Evolutionary conservation across 2,329 filamentous ascomycete species (phyloP).

Genomic region (Aspergillus piperis): DNA sequence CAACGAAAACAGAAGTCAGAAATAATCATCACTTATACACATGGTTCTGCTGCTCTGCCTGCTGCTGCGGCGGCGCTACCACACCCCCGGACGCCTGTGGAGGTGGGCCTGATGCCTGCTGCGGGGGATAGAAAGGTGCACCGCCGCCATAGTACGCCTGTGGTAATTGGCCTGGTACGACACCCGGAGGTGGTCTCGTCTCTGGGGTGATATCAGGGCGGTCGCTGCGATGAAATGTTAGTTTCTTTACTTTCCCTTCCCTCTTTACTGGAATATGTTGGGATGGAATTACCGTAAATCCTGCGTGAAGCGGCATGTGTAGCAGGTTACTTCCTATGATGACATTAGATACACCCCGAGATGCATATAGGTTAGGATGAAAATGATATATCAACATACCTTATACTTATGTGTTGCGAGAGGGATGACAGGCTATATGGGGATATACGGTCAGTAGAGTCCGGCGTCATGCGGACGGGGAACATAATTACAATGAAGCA

Average conservation of each 20-base stretch:
- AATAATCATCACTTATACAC: conserved; percentile 25
- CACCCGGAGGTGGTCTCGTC: conserved; percentile 34
- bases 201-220: conserved; percentile 42
- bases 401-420: conserved; percentile 43
- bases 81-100: conserved; percentile 20
- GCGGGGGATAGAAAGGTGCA: conserved; percentile 6
- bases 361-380: background rate
- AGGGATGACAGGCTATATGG: conserved; percentile 40
- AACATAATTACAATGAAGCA: conserved; percentile 43
- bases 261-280: too few species aligned
- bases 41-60: conserved; percentile 18
- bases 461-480: background rate
- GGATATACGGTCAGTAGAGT: conserved; percentile 11
- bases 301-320: conserved; percentile 41
- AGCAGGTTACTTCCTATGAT: conserved; percentile 40
- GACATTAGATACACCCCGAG: conserved; percentile 16
- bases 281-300: conserved; percentile 35
- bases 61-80: conserved; percentile 17
- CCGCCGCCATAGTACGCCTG: conserved; percentile 24
- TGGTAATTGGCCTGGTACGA: conserved; percentile 29
- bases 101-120: conserved; percentile 1
- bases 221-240: conserved; percentile 23
- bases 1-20: background rate
- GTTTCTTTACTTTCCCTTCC: background rate
- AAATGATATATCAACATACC: conserved; percentile 20